Evolutionary conservation across 2,329 filamentous ascomycete genomes (phyloP).

Genomic region (Gremmenia infestans): DNA sequence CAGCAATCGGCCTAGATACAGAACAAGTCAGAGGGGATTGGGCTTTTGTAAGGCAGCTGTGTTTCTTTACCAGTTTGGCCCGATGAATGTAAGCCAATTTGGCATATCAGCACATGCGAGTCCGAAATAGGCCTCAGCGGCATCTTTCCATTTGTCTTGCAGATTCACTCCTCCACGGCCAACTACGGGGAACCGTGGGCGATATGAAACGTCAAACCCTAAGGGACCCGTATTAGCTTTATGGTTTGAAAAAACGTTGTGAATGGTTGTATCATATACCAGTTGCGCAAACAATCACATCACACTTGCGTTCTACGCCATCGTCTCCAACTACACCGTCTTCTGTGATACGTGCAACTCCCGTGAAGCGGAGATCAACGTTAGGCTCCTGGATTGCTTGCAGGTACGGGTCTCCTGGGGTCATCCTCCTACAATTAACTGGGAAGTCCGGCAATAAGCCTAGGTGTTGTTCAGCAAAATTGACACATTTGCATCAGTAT

Average conservation of each 20-base stretch:
- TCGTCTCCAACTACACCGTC: conserved; percentile 41
- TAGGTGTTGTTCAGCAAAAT: too few relatives aligned
- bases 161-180: conserved; percentile 23
- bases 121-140: conserved; percentile 25
- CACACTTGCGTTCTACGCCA: conserved; percentile 29
- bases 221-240: too few relatives aligned
- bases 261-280: not conserved
- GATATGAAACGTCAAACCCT: conserved; percentile 30
- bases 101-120: conserved; percentile 24
- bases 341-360: conserved; percentile 40
- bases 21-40: too few relatives aligned
- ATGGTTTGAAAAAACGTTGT: too few relatives aligned
- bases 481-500: too few relatives aligned
- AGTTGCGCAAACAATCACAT: conserved; percentile 35
- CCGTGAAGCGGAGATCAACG: conserved; percentile 43
- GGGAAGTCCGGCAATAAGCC: conserved; percentile 36
- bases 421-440: conserved; percentile 38
- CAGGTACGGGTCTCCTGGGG: conserved; percentile 41
- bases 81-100: conserved; percentile 26
- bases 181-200: conserved; percentile 26
- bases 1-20: too few relatives aligned
- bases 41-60: too few relatives aligned
- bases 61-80: conserved; percentile 18
- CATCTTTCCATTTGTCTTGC: conserved; percentile 28
- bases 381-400: not conserved